Evolutionary conservation across 2,329 filamentous ascomycete species (phyloP).

Genomic region (Fusarium fujikuroi): DNA sequence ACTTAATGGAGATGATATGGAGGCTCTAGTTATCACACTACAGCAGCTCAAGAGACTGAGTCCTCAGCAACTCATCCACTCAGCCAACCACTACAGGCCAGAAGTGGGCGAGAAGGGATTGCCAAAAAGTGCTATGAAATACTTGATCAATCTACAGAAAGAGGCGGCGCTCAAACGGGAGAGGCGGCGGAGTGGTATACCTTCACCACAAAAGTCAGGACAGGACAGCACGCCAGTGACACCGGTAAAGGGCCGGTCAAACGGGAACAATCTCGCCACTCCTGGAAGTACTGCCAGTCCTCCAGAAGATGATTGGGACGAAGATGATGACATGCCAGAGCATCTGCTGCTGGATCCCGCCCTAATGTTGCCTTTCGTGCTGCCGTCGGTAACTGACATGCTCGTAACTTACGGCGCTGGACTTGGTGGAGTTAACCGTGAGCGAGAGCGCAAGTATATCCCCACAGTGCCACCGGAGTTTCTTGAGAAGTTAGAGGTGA

Average conservation of each 20-base stretch:
- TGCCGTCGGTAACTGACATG: slow-evolving; percentile 98
- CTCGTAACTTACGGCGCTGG: slow-evolving; percentile 93
- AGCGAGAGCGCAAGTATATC: slow-evolving; percentile 94
- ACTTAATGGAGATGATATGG: slow-evolving; percentile 83
- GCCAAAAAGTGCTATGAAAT: slow-evolving; percentile 88
- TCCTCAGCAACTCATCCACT: slow-evolving; percentile 89
- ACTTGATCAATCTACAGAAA: slow-evolving; percentile 81
- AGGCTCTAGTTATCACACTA: slow-evolving; percentile 87
- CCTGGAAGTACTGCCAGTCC: slow-evolving; percentile 55
- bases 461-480: slow-evolving; percentile 96
- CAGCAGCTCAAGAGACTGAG: slow-evolving; percentile 88
- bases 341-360: slow-evolving; percentile 87
- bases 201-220: slow-evolving; percentile 52
- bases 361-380: slow-evolving; percentile 91
- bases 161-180: slow-evolving; percentile 73
- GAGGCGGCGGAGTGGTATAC: slow-evolving; percentile 59
- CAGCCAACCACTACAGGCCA: slow-evolving; percentile 90
- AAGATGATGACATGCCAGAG: slow-evolving; percentile 76
- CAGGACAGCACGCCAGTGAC: slow-evolving; percentile 57
- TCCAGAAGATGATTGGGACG: slow-evolving; percentile 51
- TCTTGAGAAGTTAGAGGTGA: slow-evolving; percentile 82
- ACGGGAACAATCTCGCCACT: slow-evolving; percentile 57
- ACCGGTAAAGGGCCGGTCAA: slow-evolving; percentile 54
- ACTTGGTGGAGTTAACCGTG: slow-evolving; percentile 90
- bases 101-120: slow-evolving; percentile 96